Percentiles rank a stretch among this genome's conserved stretches.
Conservation (phyloP, 176 grass and related monocot species). For the Puya raimondii region DNA sequence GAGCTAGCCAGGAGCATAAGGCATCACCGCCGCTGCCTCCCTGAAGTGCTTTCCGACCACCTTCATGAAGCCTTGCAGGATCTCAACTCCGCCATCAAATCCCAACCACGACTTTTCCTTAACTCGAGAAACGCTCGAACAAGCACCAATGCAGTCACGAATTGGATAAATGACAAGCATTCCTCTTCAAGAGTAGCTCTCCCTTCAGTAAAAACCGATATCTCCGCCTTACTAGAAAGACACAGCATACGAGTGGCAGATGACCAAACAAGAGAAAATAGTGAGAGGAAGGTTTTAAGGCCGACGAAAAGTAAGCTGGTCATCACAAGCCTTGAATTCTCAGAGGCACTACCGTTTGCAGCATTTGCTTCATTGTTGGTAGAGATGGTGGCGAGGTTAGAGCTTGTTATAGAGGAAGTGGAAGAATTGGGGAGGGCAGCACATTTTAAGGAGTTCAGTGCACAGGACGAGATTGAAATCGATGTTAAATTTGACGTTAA, state of each 20-base stretch:
- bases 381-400: slow-evolving; percentile 80
- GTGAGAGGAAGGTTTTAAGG: slow-evolving; percentile 30
- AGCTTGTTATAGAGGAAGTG: slow-evolving; percentile 88
- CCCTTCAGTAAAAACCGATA: slow-evolving; percentile 58
- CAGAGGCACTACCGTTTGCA: slow-evolving; percentile 76
- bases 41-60: slow-evolving; percentile 56
- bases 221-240: slow-evolving; percentile 31
- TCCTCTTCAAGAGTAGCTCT: slow-evolving; percentile 22
- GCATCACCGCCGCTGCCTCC: slow-evolving; percentile 39
- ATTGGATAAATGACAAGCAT: slow-evolving; percentile 20
- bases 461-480: slow-evolving; percentile 33
- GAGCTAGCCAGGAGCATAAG: slow-evolving; percentile 61
- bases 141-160: slow-evolving; percentile 24
- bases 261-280: slow-evolving; percentile 13
- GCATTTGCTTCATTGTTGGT: slow-evolving; percentile 85
- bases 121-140: slow-evolving; percentile 35
- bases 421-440: slow-evolving; percentile 57
- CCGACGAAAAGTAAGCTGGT: slow-evolving; percentile 80
- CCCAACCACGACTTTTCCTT: slow-evolving; percentile 62
- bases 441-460: slow-evolving; percentile 61
- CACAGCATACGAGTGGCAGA: slow-evolving; percentile 15
- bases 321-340: slow-evolving; percentile 74
- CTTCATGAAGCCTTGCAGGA: slow-evolving; percentile 64
- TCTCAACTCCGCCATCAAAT: slow-evolving; percentile 56
- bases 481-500: slow-evolving; percentile 38